phyloP scores from a whole-genome alignment of 2,329 filamentous ascomycete species.

The Zalaria sp. region DNA sequence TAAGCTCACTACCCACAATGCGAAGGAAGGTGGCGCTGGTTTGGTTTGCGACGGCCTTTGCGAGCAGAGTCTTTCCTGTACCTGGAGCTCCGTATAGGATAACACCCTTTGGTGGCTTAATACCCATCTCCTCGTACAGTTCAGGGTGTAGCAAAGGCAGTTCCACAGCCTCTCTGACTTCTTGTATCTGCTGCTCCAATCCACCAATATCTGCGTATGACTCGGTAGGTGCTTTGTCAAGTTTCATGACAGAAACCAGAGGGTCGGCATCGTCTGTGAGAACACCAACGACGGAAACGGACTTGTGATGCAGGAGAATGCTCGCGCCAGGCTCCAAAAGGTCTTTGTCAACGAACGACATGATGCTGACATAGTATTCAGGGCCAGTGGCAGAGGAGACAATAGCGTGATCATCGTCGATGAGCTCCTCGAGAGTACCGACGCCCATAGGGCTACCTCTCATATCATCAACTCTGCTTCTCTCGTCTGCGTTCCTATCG shows the following conservation, averaged over 20 bases:
- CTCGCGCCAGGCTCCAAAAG: constrained; percentile 91
- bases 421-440: constrained; percentile 93
- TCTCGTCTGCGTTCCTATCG: constrained; percentile 88
- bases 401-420: constrained; percentile 97
- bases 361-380: constrained; percentile 99
- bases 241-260: constrained; percentile 95
- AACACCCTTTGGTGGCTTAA: constrained; percentile 98
- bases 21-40: constrained; percentile 97
- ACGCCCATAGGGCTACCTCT: constrained; percentile 97
- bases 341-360: constrained; percentile 99
- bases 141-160: constrained; percentile 89
- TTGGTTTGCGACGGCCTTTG: constrained; percentile 95
- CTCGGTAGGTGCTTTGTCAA: constrained; percentile 96
- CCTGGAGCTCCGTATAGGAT: constrained; percentile 96
- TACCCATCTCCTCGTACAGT: constrained; percentile 98
- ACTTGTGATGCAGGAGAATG: constrained; percentile 93
- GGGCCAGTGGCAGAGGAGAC: constrained; percentile 94
- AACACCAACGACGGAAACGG: constrained; percentile 92
- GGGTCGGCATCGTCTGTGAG: constrained; percentile 93
- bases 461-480: constrained; percentile 94
- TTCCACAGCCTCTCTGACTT: constrained; percentile 94
- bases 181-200: constrained; percentile 87
- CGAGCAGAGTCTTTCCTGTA: constrained; percentile 89
- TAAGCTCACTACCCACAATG: constrained; percentile 92
- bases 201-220: constrained; percentile 98